Percentiles rank a stretch among this genome's conserved stretches.
Evolutionary conservation across 345 rosid species (phyloP).

Genomic region (Heritiera fomes): DNA sequence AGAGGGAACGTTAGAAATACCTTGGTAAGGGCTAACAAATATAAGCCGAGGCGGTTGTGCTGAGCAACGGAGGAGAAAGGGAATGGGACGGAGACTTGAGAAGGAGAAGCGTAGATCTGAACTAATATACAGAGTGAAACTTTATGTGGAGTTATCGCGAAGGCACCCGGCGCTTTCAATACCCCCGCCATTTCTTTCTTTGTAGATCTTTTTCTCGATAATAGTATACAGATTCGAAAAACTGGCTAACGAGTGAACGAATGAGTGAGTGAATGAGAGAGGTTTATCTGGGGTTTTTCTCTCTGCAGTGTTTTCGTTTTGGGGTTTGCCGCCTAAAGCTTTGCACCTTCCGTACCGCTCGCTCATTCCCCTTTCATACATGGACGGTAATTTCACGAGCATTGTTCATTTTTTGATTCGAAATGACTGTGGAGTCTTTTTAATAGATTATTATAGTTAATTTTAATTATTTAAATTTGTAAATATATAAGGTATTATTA

Average conservation of each 20-base stretch:
- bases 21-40: conserved; percentile 80
- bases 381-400: too few species aligned
- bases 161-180: conserved; percentile 45
- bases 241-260: not conserved
- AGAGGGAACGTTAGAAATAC: conserved; percentile 29
- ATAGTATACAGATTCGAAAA: not conserved
- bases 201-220: not conserved
- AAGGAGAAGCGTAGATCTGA: conserved; percentile 75
- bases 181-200: conserved; percentile 46
- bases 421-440: too few species aligned
- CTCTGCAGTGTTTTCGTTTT: not conserved
- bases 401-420: too few species aligned
- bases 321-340: conserved; percentile 8
- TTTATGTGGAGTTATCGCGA: conserved; percentile 83
- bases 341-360: too few species aligned
- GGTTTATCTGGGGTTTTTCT: not conserved
- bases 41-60: conserved; percentile 86
- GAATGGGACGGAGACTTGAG: conserved; percentile 59
- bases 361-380: too few species aligned
- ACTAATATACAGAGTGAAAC: conserved; percentile 78
- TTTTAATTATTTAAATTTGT: too few species aligned
- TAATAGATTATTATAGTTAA: too few species aligned
- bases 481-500: too few species aligned
- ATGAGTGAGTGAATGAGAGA: not conserved
- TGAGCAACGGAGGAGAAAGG: conserved; percentile 85